A percentile compares a stretch with the other conserved stretches of the same genome.
Conservation (phyloP, 2,329 filamentous ascomycete species). For the Coleophoma crateriformis region DNA sequence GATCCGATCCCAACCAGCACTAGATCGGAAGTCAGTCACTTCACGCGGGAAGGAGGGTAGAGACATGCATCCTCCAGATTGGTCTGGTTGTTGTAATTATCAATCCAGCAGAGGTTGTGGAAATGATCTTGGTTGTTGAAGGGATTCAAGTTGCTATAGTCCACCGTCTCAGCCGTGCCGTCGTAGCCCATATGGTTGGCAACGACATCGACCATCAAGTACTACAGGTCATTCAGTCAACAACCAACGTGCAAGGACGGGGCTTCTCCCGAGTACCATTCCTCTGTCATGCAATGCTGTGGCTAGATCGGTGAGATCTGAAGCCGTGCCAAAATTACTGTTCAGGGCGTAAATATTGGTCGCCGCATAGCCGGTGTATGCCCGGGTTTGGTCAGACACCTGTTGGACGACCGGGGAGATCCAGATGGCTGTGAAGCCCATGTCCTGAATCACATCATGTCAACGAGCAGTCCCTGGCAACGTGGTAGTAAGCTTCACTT, state of each 20-base stretch:
- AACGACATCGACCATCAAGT: slow-evolving; percentile 45
- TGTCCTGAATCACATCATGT: not conserved
- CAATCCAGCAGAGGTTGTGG: slow-evolving; percentile 14
- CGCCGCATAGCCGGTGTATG: slow-evolving; percentile 44
- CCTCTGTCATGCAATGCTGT: slow-evolving; percentile 34
- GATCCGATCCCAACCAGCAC: slow-evolving; percentile 25
- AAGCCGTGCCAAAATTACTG: slow-evolving; percentile 37
- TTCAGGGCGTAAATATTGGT: slow-evolving; percentile 39
- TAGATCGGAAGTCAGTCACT: not conserved
- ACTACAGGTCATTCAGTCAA: slow-evolving; percentile 13
- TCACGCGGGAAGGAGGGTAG: not conserved
- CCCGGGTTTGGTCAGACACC: slow-evolving; percentile 28
- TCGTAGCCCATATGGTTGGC: slow-evolving; percentile 36
- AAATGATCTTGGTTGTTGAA: slow-evolving; percentile 10
- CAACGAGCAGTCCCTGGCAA: not conserved
- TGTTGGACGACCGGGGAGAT: slow-evolving; percentile 34
- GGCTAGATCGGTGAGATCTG: slow-evolving; percentile 38
- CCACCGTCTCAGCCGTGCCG: slow-evolving; percentile 5
- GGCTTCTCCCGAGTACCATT: slow-evolving; percentile 22
- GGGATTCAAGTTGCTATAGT: slow-evolving; percentile 11
- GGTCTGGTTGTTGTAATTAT: slow-evolving; percentile 25
- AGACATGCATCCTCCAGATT: slow-evolving; percentile 18
- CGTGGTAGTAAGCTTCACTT: slow-evolving; percentile 26
- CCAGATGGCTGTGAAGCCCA: slow-evolving; percentile 19
- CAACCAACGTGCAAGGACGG: not conserved